Base-by-base conservation (phyloP, 331 rosid species). In the Arachis monticola region DNA sequence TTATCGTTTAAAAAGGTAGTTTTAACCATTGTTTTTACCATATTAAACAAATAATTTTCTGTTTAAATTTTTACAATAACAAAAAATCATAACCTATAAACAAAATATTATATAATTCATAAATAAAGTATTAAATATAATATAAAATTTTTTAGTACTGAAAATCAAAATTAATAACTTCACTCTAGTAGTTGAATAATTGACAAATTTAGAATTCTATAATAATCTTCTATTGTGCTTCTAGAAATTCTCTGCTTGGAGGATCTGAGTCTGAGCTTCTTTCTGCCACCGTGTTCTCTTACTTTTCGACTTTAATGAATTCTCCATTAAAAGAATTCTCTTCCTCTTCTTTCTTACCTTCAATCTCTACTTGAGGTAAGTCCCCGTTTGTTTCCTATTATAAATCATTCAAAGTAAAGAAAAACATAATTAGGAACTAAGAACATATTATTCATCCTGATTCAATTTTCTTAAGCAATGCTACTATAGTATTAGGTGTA, bases 221-320 rank as follows among this genome's bases (percentile, higher is more conserved):
- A 17, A 17, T 17, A 1, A 74, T 77, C 87, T 90, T 94, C 88
- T 92, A 97, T 82, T 89, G 86, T 5, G 96, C 93, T 80, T 94
- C 97, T 14, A 92, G 83, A 74, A 87, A 59, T 60, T 92, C 97
- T 82, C 99, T 86, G 86, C 85, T 85, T 7, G 86, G 81, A 80
- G 75, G 75, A 63, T 82, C 84, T 3, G 22, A 17, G 22, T 17
- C 22, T 17, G 87, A 74, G 79, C 92, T 88, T 83, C 85, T 84
- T 69, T 82, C 92, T 5, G 76, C 87, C 8, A 27, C 6, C 35
- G 56, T 53, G 64, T 81, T 81, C 74, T 81, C 84, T 82, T 92
- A 97, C 87, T 79, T 95, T 85, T 95, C 98, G 66, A 95, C 91
- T 83, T 95, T 95, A 17, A 95, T 90, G 85, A 95, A 95, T 73